Percentiles rank a stretch among this genome's conserved stretches.
These are phyloP conservation scores for Cetraspora pellucida DNA, from an alignment of 192 early-diverging fungal species.

Conservation along the genomic window DNA sequence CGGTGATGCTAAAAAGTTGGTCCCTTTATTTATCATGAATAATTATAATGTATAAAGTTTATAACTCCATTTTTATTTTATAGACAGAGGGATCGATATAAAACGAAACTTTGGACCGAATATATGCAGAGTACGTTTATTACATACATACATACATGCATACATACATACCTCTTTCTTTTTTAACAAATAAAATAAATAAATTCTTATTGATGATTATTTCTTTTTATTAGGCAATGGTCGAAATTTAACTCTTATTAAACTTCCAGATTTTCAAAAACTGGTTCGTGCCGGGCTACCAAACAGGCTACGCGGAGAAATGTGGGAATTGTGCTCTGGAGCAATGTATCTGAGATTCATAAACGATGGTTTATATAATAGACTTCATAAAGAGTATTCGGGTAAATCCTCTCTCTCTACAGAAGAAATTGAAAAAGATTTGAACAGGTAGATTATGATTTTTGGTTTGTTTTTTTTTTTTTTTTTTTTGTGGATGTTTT, in stretches of 20 bases:
- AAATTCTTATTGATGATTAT: background rate
- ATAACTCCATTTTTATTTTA: background rate
- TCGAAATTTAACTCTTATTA: constrained; percentile 82
- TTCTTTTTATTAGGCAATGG: constrained; percentile 57
- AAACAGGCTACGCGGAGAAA: constrained; percentile 84
- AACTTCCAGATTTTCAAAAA: constrained; percentile 80
- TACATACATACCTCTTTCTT: background rate
- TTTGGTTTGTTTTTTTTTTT: background rate
- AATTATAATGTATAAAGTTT: background rate
- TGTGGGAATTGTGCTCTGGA: constrained; percentile 92
- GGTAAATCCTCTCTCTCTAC: constrained; percentile 74
- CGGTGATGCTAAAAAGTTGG: constrained; percentile 70
- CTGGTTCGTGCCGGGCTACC: constrained; percentile 87
- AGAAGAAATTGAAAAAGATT: constrained; percentile 96
- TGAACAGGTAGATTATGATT: constrained; percentile 62
- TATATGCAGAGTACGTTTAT: constrained; percentile 63
- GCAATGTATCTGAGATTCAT: constrained; percentile 85
- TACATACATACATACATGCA: background rate
- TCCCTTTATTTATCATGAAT: background rate
- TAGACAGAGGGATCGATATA: constrained; percentile 61
- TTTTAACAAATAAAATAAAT: background rate
- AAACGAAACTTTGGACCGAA: constrained; percentile 73
- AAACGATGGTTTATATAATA: constrained; percentile 82
- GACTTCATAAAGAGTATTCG: constrained; percentile 67
- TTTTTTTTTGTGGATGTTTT: background rate